Conservation (phyloP, 2,329 filamentous ascomycete species). For the Sporothrix luriei region DNA sequence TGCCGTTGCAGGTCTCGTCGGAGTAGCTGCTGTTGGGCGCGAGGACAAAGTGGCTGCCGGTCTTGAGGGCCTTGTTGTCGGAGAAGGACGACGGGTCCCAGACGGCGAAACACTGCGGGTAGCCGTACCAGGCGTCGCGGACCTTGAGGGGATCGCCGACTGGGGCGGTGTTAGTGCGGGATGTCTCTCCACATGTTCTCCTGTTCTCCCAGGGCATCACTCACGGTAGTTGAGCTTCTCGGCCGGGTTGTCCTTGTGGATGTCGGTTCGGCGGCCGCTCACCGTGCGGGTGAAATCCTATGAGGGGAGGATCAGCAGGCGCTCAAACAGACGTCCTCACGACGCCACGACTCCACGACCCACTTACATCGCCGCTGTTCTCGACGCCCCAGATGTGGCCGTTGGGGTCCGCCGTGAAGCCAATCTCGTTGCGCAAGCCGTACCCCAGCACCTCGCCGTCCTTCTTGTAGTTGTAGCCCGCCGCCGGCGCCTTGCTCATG, state of each 20-base stretch:
- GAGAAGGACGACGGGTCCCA: constrained; percentile 40
- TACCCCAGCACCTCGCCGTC: constrained; percentile 48
- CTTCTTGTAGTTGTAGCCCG: constrained; percentile 46
- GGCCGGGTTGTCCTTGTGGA: constrained; percentile 64
- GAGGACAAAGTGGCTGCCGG: constrained; percentile 47
- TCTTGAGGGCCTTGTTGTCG: constrained; percentile 38
- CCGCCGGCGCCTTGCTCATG: constrained; percentile 43
- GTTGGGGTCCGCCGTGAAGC: constrained; percentile 55
- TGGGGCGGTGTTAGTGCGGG: constrained; percentile 17
- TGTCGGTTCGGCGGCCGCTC: constrained; percentile 50
- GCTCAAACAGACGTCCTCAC: not conserved
- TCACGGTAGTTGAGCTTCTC: constrained; percentile 66
- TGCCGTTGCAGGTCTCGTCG: constrained; percentile 44
- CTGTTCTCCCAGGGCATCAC: constrained; percentile 16
- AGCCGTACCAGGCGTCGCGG: constrained; percentile 50
- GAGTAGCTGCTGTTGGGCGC: constrained; percentile 44
- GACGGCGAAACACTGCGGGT: constrained; percentile 52
- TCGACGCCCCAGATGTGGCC: constrained; percentile 55
- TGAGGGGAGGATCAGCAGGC: not conserved
- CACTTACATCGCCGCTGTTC: constrained; percentile 52
- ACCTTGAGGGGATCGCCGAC: constrained; percentile 41
- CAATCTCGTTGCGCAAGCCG: constrained; percentile 63
- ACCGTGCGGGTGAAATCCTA: constrained; percentile 52
- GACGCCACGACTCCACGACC: not conserved
- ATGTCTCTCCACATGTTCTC: not conserved